Conservation (phyloP, 192 early-diverging fungal genomes). For the Backusella tuberculispora region DNA sequence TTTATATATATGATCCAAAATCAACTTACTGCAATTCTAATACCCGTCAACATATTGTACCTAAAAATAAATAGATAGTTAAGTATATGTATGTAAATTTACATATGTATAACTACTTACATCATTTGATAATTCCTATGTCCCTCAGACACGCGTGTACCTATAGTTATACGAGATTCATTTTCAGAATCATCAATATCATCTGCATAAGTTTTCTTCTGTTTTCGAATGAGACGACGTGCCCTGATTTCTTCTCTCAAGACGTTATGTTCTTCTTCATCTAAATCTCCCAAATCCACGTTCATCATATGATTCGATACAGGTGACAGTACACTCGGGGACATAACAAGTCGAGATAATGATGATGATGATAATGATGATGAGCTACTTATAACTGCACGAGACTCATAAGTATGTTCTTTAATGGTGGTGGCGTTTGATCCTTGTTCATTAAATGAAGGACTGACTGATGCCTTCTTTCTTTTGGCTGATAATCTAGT, state of each 20-base stretch:
- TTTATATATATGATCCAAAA: neutral
- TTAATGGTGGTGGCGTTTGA: no score
- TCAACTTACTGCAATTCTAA: conserved; percentile 25
- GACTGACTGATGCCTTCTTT: neutral
- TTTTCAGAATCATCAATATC: conserved; percentile 36
- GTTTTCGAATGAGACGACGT: neutral
- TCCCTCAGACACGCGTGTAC: conserved; percentile 39
- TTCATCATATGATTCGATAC: conserved; percentile 34
- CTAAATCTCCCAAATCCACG: conserved; percentile 17
- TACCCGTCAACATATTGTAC: conserved; percentile 31
- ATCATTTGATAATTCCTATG: conserved; percentile 26
- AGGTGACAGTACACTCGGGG: neutral
- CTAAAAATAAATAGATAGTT: conserved; percentile 36
- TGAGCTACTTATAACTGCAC: no score
- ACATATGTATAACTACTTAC: conserved; percentile 12
- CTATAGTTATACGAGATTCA: conserved; percentile 54
- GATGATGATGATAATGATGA: no score
- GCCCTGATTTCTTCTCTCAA: conserved; percentile 19
- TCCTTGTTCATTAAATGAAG: neutral
- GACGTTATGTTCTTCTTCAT: conserved; percentile 11
- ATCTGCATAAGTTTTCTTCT: neutral
- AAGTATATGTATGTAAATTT: neutral
- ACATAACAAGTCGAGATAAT: neutral
- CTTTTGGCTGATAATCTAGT: neutral
- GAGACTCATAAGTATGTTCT: no score